phyloP scores from a whole-genome alignment of 352 stramenopile genomes.

The Globisporangium lucens region DNA sequence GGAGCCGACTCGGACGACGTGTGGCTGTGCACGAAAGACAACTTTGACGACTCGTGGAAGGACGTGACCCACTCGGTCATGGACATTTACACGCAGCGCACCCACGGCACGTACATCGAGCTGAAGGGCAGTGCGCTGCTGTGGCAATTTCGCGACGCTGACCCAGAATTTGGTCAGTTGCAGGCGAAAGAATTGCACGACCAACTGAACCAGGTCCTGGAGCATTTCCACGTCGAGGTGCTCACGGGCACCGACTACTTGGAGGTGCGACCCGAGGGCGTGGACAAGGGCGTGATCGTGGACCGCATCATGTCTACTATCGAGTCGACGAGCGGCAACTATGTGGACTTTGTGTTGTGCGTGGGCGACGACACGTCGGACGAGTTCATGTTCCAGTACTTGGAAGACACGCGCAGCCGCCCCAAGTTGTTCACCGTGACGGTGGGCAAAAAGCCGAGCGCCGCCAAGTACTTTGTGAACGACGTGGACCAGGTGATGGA shows the following conservation, averaged over 20 bases:
- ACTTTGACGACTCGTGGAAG: conserved; percentile 96
- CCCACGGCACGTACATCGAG: conserved; percentile 99
- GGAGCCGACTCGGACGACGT: conserved; percentile 44
- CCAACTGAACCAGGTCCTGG: conserved; percentile 94
- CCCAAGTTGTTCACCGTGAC: conserved; percentile 93
- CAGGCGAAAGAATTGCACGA: conserved; percentile 98
- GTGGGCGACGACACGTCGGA: conserved; percentile 98
- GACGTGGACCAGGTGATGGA: conserved; percentile 96
- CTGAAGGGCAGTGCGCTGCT: conserved; percentile 97
- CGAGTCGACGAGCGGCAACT: conserved; percentile 67
- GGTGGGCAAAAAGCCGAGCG: conserved; percentile 98
- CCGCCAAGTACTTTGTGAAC: conserved; percentile 97
- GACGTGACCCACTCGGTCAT: conserved; percentile 97
- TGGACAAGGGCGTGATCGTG: conserved; percentile 98
- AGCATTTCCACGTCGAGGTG: conserved; percentile 96
- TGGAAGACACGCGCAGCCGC: conserved; percentile 64
- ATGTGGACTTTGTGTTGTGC: conserved; percentile 96
- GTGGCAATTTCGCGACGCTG: conserved; percentile 99
- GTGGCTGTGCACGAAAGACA: conserved; percentile 85
- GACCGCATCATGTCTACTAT: conserved; percentile 93
- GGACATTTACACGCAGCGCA: conserved; percentile 98
- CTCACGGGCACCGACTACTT: conserved; percentile 85
- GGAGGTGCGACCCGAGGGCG: conserved; percentile 95
- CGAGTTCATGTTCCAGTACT: conserved; percentile 96
- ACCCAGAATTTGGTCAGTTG: conserved; percentile 98